phyloP scores from a whole-genome alignment of 2,329 filamentous ascomycete genomes.

The Microcera coccophila region DNA sequence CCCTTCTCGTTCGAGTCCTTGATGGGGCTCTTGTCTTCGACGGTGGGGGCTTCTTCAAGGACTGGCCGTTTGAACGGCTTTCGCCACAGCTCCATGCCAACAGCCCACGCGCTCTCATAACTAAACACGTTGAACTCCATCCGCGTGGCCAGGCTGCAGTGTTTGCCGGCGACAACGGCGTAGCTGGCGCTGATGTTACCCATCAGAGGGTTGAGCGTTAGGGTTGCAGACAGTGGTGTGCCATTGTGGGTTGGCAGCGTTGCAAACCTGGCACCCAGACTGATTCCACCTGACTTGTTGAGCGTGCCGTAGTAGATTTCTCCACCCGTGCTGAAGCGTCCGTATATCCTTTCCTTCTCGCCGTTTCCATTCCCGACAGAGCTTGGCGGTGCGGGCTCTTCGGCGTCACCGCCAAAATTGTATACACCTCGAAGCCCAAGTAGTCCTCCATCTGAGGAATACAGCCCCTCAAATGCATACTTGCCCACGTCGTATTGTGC shows the following conservation, averaged over 20 bases:
- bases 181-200: constrained; percentile 90
- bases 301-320: constrained; percentile 94
- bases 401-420: constrained; percentile 80
- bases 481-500: constrained; percentile 80
- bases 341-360: constrained; percentile 62
- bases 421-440: constrained; percentile 86
- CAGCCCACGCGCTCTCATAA: constrained; percentile 89
- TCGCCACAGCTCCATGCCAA: constrained; percentile 92
- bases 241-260: constrained; percentile 77
- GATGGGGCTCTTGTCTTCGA: background rate
- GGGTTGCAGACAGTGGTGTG: constrained; percentile 87
- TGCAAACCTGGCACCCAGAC: constrained; percentile 82
- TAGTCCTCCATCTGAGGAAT: constrained; percentile 86
- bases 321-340: constrained; percentile 83
- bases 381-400: constrained; percentile 21
- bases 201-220: constrained; percentile 92
- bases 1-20: constrained; percentile 5
- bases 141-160: constrained; percentile 80
- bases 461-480: constrained; percentile 85
- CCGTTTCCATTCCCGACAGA: constrained; percentile 21
- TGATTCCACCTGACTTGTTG: constrained; percentile 91
- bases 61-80: constrained; percentile 45
- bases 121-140: constrained; percentile 98
- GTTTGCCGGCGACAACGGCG: constrained; percentile 78
- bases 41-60: constrained; percentile 31